Base-by-base conservation (phyloP, 2,329 filamentous ascomycete species). In the Verticillium zaregamsianum region DNA sequence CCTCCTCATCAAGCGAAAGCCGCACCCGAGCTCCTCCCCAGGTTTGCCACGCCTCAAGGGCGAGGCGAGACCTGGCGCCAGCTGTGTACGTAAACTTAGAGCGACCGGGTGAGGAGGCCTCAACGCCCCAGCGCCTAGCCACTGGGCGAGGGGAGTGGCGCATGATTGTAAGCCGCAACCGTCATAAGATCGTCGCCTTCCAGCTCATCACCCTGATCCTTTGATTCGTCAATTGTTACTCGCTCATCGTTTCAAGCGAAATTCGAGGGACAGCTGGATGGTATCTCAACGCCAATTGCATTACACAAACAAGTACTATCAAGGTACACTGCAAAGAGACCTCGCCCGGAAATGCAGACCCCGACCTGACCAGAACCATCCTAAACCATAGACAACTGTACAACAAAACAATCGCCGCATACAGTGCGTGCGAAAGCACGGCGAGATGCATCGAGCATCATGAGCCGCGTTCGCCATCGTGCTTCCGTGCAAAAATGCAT, bases 401-500 rank as follows among this genome's bases (percentile, higher is more conserved):
- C 54, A 33, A 31, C 54, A 33, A 32, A 55, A 20, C 3, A 25
- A 55, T 9, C 15, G 25, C 25, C 12, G 15, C 45, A 49, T 8
- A 49, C 20, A 49, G 8, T 3, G 9, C 45, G 45, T 23, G 45
- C 20, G 20, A 8, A 23, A 8, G 45, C 45, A 49, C 45, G 45
- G n/a, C 45, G 11, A 20, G 54, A 55, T 15, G 14, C 54, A 7
- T 33, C 54, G 25, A 33, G 25, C 54, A 55, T 55, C 25, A 9
- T 55, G 54, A 55, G 54, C 14, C 54, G 14, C 15, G 25, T 17
- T 28, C 8, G 25, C 54, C 54, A 11, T 32, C 12, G 31, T 55
- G 25, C 14, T 31, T 55, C 54, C 54, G 12, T 59, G 8, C 31
- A 35, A 55, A 59, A 59, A 59, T 59, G 58, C 45, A 37, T 32